Evolutionary conservation across 148 eudicot species (phyloP).

Genomic region (Cornus suecica): DNA sequence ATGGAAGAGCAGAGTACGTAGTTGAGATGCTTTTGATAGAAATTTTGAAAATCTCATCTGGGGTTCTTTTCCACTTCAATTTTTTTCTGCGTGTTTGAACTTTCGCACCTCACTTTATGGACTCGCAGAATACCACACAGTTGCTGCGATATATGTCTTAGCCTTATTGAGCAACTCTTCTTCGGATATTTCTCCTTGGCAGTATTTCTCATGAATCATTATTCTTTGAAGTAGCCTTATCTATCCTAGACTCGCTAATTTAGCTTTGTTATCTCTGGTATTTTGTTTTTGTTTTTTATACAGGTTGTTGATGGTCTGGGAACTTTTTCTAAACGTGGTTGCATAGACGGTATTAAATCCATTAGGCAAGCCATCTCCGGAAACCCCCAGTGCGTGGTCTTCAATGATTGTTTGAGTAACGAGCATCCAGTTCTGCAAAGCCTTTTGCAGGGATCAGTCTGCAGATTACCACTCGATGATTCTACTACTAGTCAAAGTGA

Average conservation of each 20-base stretch:
- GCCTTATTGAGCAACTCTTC: not conserved
- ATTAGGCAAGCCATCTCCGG: slow-evolving; percentile 46
- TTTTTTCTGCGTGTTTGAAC: no score
- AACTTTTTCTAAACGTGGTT: slow-evolving; percentile 21
- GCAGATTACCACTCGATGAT: slow-evolving; percentile 24
- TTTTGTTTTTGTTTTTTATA: slow-evolving; percentile 3
- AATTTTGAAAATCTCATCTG: no score
- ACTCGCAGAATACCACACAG: not conserved
- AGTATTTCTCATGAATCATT: not conserved
- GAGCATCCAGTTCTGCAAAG: slow-evolving; percentile 29
- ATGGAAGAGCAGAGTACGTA: no score
- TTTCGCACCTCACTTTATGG: no score
- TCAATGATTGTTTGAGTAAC: slow-evolving; percentile 35
- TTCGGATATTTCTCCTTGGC: not conserved
- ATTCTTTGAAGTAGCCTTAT: not conserved
- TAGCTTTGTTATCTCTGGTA: slow-evolving; percentile 1
- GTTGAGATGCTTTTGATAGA: no score
- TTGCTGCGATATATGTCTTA: not conserved
- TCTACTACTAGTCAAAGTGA: slow-evolving; percentile 15
- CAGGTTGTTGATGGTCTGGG: slow-evolving; percentile 82
- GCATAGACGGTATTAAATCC: slow-evolving; percentile 34
- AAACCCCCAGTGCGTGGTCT: slow-evolving; percentile 46
- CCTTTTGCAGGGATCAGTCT: slow-evolving; percentile 34
- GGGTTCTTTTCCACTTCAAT: no score
- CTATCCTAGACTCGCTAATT: not conserved